These are phyloP conservation scores for Aspergillus tubingensis DNA, from an alignment of 2,329 filamentous ascomycete species.

Conservation along the genomic window DNA sequence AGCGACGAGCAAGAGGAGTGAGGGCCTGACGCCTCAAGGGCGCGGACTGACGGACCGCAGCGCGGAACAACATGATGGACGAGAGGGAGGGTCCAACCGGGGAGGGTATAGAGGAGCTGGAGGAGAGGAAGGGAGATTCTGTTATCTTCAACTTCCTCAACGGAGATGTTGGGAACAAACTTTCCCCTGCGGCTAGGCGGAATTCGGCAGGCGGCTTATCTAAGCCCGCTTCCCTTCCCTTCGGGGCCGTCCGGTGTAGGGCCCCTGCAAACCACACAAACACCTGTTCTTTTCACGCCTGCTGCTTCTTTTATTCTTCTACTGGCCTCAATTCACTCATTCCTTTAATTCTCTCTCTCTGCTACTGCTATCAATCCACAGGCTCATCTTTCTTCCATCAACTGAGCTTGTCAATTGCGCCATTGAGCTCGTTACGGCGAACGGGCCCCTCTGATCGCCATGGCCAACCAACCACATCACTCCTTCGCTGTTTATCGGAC, in stretches of 20 bases:
- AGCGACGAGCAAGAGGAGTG: conserved; percentile 60
- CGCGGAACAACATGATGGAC: conserved; percentile 69
- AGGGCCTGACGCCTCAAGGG: conserved; percentile 55
- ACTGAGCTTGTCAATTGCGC: neutral
- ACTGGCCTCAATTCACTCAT: neutral
- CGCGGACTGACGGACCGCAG: conserved; percentile 62
- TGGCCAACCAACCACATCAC: neutral
- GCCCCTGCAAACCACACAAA: conserved; percentile 33
- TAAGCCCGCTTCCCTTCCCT: conserved; percentile 23
- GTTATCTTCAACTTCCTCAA: conserved; percentile 32
- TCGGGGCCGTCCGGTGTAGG: conserved; percentile 33
- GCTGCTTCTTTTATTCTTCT: neutral
- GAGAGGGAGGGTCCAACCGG: conserved; percentile 31
- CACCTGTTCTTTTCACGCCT: neutral
- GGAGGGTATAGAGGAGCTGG: conserved; percentile 23
- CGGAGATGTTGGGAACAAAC: conserved; percentile 38
- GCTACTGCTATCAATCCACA: neutral
- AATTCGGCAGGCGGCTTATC: conserved; percentile 24
- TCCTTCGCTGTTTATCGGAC: neutral
- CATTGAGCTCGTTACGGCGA: neutral
- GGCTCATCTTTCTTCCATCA: neutral
- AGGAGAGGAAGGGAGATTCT: conserved; percentile 24
- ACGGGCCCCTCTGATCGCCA: neutral
- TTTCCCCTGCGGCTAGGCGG: conserved; percentile 35
- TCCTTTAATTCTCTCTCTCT: neutral